A percentile compares a stretch with the other conserved stretches of the same genome.
Conservation (phyloP, 129 eudicot species). For the Pittosporum tobira region DNA sequence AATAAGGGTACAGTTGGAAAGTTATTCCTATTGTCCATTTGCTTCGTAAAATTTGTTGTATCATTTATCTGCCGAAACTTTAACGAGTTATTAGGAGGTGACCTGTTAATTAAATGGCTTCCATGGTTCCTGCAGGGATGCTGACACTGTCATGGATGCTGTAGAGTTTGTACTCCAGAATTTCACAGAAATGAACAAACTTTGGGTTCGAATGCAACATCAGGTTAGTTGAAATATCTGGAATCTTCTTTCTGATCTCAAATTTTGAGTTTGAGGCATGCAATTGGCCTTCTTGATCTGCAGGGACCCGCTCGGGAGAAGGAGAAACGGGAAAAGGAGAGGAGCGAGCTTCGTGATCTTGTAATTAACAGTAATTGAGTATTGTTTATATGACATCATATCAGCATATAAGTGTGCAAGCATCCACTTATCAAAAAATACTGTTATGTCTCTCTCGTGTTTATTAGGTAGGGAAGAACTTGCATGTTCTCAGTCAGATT, state of each 20-base stretch:
- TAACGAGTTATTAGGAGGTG: background rate
- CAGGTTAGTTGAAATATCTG: conserved; percentile 56
- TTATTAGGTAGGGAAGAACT: conserved; percentile 90
- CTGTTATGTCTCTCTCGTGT: conserved; percentile 18
- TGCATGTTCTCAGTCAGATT: conserved; percentile 95
- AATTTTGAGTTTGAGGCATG: conserved; percentile 40
- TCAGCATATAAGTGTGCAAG: conserved; percentile 1
- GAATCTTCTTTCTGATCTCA: conserved; percentile 19
- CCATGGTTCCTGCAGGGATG: conserved; percentile 51
- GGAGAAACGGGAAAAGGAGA: conserved; percentile 92
- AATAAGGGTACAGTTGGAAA: no score
- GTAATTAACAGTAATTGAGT: conserved; percentile 36
- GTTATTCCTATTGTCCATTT: background rate
- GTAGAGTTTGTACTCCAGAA: conserved; percentile 94
- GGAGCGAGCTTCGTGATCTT: conserved; percentile 99
- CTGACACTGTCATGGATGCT: conserved; percentile 85
- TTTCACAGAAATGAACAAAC: conserved; percentile 95
- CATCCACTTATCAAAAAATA: conserved; percentile 18
- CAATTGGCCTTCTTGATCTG: conserved; percentile 45
- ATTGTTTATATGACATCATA: conserved; percentile 7
- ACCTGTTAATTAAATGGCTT: background rate
- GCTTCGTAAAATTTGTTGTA: background rate
- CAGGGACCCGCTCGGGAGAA: conserved; percentile 94
- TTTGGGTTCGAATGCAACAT: conserved; percentile 97
- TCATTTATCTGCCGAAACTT: background rate